Evolutionary conservation across 371 early-diverging fungal species (phyloP), one percentile per base, ranked within the genome.

Genomic region (Syncephalastrum monosporum): DNA sequence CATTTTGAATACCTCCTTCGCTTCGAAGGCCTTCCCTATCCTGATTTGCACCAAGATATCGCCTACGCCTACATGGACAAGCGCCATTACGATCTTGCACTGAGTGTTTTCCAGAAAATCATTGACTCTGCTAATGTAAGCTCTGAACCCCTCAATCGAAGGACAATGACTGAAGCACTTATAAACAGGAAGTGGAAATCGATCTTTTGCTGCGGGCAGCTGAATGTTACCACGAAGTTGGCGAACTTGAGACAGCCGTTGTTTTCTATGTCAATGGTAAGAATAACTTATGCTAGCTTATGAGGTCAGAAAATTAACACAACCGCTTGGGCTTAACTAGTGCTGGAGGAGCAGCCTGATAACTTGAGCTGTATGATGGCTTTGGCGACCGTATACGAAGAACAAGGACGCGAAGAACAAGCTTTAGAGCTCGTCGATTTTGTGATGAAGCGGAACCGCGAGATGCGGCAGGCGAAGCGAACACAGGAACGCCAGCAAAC

Each of bases 301-400:
- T 21, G 21, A 21, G 21, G 21, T 21, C 21, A 21, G 21, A 21
- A 21, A 21, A 21, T 21, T 21, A 21, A 21, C 21, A 21, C 0
- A 21, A 21, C 0, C 13, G 23, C 12, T 46, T 3, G 2, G 21
- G 13, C 15, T 44, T 45, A 25, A 49, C 14, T 46, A 77, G 78
- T 79, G 0, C 41, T 79, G 60, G 75, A 76, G 16, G 75, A 74
- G 23, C 73, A 74, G 47, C 87, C 91, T 0, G 71, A 83, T 10
- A 88, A 92, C 63, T 64, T 87, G 19, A 91, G 91, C 23, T 82
- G 87, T 57, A 87, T 89, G 66, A 67, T 91, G 69, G 83, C 88
- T 52, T 73, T 96, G 4, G 91, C 89, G 12, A 81, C 90, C 42
- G 81, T 95, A 0, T 93, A 93, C 59, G 91, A 94, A 69, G 91